Percentiles rank a stretch among this genome's conserved stretches.
These are phyloP conservation scores for Corchorus capsularis DNA, from an alignment of 345 rosid species.

Conservation along the genomic window DNA sequence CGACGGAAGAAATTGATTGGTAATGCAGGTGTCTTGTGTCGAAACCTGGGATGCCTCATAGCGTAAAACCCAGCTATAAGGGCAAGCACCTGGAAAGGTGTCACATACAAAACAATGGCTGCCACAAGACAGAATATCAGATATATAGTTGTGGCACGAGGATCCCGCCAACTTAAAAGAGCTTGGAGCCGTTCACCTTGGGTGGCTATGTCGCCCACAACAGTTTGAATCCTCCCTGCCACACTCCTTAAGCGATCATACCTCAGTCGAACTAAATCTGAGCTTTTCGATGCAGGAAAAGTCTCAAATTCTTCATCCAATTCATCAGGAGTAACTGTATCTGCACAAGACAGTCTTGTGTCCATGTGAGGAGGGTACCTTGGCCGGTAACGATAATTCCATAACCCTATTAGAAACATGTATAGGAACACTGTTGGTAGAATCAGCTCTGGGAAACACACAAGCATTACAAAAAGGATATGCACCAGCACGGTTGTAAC, in stretches of 20 bases:
- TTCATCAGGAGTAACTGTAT: slow-evolving; percentile 71
- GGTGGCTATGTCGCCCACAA: slow-evolving; percentile 89
- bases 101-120: slow-evolving; percentile 64
- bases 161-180: slow-evolving; percentile 90
- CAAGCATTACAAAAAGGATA: slow-evolving; percentile 59
- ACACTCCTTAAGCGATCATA: slow-evolving; percentile 83
- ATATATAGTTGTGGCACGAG: slow-evolving; percentile 79
- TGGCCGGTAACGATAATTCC: slow-evolving; percentile 78
- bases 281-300: slow-evolving; percentile 61
- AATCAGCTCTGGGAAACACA: slow-evolving; percentile 76
- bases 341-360: slow-evolving; percentile 78
- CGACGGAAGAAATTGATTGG: slow-evolving; percentile 79
- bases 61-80: slow-evolving; percentile 56
- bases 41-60: slow-evolving; percentile 88
- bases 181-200: slow-evolving; percentile 90
- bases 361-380: slow-evolving; percentile 92
- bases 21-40: slow-evolving; percentile 68
- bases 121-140: slow-evolving; percentile 64
- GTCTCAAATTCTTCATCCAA: slow-evolving; percentile 89
- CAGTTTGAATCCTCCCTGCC: slow-evolving; percentile 81
- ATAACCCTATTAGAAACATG: slow-evolving; percentile 73
- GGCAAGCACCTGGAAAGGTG: slow-evolving; percentile 78
- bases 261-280: slow-evolving; percentile 55
- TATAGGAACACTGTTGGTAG: slow-evolving; percentile 75
- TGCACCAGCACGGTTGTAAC: slow-evolving; percentile 63